Evolutionary conservation across 2,329 filamentous ascomycete genomes (phyloP), one percentile per base, ranked within the genome.

Genomic region (Cordyceps farinosa): DNA sequence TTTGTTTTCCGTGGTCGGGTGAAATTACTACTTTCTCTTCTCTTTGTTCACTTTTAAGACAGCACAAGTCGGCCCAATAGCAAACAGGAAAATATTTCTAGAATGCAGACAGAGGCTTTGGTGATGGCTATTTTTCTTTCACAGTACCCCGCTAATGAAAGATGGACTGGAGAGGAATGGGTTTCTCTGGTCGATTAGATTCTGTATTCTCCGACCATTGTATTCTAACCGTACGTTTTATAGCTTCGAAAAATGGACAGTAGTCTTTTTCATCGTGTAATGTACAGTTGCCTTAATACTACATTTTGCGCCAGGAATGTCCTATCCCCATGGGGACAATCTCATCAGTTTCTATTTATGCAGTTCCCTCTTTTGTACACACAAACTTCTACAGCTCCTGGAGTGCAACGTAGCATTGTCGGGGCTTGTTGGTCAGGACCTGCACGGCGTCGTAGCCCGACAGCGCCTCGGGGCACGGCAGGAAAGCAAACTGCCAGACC

Each of bases 401-500:
- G 29, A 62, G 52, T 5, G 60, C 51, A 3, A 63, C 54, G 47
- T 51, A 63, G 45, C 53, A 57, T 34, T 58, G 38, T 22, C 52
- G 53, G 17, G 61, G 61, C 52, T 63, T 57, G 47, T 58, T 63
- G 10, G 45, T 58, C 29, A 63, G 30, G 17, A 57, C 52, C 54
- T 57, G 54, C 13, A 57, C 47, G 36, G 53, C 38, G n/a, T 63
- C 61, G 45, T 63, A 63, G 17, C 44, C 10, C 1, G 61, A 63
- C 17, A 63, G 38, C 27, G 17, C 45, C n/a, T 2, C 27, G 3
- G 53, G 45, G 30, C 61, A 63, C 17, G 36, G 29, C 22, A 51
- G 22, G 8, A 63, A 22, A 38, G 44, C 61, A 58, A 63, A 63
- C 61, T 57, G 42, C 61, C 61, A 63, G 3, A 63, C 44, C 10